Evolutionary conservation across 441 rosid species (phyloP).

Genomic region (Rhodomyrtus psidioides): DNA sequence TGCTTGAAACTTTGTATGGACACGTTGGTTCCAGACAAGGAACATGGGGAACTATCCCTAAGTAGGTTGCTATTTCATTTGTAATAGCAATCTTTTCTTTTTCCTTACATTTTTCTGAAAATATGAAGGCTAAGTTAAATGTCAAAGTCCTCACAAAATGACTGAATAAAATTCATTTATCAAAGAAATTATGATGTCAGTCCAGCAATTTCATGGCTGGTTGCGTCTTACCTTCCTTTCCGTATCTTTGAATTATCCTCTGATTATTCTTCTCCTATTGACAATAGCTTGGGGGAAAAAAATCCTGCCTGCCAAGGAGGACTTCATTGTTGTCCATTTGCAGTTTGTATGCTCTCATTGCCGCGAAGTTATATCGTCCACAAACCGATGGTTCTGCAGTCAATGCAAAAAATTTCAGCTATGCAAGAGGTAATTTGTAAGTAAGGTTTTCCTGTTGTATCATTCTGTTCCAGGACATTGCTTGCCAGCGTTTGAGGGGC

Average conservation of each 20-base stretch:
- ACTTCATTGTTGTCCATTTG: no score
- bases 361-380: no score
- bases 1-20: neutral
- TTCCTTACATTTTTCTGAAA: neutral
- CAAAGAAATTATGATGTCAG: neutral
- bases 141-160: no score
- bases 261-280: neutral
- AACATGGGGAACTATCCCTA: neutral
- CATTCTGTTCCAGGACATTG: no score
- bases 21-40: neutral
- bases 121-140: neutral
- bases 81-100: neutral
- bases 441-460: no score
- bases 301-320: no score
- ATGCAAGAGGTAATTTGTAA: no score
- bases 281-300: conserved; percentile 38
- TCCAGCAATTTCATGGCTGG: neutral
- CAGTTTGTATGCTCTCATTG: no score
- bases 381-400: no score
- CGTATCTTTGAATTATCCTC: neutral
- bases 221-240: neutral
- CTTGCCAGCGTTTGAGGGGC: no score
- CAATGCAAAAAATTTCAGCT: no score
- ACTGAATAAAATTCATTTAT: neutral
- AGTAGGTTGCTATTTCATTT: neutral